A percentile compares a stretch with the other conserved stretches of the same genome.
These are phyloP conservation scores for Pharnaceum exiguum DNA, from an alignment of 148 eudicot genomes.

Conservation along the genomic window DNA sequence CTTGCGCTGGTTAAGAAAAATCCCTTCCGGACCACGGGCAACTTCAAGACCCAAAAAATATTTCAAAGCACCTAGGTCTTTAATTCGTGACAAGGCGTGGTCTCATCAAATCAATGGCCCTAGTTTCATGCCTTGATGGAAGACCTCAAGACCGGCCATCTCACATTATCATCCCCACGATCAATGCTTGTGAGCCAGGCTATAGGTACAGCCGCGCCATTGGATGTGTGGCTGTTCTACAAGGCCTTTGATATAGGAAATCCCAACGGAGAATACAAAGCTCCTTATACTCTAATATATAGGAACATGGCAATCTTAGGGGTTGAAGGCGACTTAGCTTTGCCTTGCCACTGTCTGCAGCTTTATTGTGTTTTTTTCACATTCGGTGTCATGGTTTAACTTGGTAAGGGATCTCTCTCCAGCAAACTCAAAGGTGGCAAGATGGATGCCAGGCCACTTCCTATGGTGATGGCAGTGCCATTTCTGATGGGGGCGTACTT, in stretches of 20 bases:
- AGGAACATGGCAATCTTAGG: conserved; percentile 89
- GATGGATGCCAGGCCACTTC: too few species aligned
- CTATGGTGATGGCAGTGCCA: too few species aligned
- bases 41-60: too few species aligned
- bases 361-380: conserved; percentile 65
- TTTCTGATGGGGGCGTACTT: too few species aligned
- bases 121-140: conserved; percentile 77
- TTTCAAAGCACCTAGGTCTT: too few species aligned
- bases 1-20: too few species aligned
- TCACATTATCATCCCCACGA: conserved; percentile 78
- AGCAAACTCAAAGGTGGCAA: too few species aligned
- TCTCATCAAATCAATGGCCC: conserved; percentile 71
- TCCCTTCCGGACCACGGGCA: too few species aligned
- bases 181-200: conserved; percentile 85
- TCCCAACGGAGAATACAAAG: conserved; percentile 74
- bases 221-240: conserved; percentile 84
- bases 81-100: too few species aligned
- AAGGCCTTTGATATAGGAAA: conserved; percentile 73
- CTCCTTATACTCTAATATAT: conserved; percentile 79
- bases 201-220: conserved; percentile 76
- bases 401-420: too few species aligned
- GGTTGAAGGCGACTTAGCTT: conserved; percentile 79
- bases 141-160: conserved; percentile 80
- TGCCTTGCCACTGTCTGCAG: conserved; percentile 82
- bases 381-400: too few species aligned